Conservation (phyloP, 495 filamentous ascomycete genomes). For the Neurospora tetraspora region DNA sequence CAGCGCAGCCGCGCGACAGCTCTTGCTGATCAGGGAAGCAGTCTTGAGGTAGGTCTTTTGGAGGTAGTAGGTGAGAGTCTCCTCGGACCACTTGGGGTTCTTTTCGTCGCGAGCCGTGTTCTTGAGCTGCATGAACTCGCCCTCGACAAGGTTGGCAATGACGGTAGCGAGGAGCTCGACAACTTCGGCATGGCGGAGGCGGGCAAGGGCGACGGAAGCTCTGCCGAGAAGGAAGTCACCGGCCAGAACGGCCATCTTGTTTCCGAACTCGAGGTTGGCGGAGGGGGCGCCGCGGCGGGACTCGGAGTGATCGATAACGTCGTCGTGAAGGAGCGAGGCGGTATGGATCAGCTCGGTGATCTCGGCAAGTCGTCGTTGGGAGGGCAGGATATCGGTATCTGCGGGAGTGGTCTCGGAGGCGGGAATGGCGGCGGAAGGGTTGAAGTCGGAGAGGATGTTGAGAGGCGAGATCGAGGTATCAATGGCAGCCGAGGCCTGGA, state of each 20-base stretch:
- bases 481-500: slow-evolving; percentile 40
- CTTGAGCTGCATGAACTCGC: slow-evolving; percentile 98
- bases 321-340: slow-evolving; percentile 91
- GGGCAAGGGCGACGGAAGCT: slow-evolving; percentile 86
- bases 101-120: slow-evolving; percentile 84
- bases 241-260: slow-evolving; percentile 96
- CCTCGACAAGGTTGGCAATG: slow-evolving; percentile 94
- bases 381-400: slow-evolving; percentile 74
- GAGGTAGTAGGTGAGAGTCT: slow-evolving; percentile 87
- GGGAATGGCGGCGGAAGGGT: slow-evolving; percentile 48
- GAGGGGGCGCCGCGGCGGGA: slow-evolving; percentile 73
- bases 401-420: slow-evolving; percentile 38
- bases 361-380: slow-evolving; percentile 87
- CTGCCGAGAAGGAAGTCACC: slow-evolving; percentile 91
- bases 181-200: slow-evolving; percentile 84
- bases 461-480: slow-evolving; percentile 69
- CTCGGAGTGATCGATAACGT: slow-evolving; percentile 89
- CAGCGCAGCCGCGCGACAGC: slow-evolving; percentile 79
- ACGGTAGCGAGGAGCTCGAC: slow-evolving; percentile 91
- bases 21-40: slow-evolving; percentile 90
- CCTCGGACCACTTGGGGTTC: slow-evolving; percentile 71
- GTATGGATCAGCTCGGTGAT: slow-evolving; percentile 97
- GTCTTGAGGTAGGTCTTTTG: slow-evolving; percentile 98
- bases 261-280: slow-evolving; percentile 88
- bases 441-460: slow-evolving; percentile 67